Base-by-base conservation (phyloP, 75 land plant species). In the Pinus tabuliformis region DNA sequence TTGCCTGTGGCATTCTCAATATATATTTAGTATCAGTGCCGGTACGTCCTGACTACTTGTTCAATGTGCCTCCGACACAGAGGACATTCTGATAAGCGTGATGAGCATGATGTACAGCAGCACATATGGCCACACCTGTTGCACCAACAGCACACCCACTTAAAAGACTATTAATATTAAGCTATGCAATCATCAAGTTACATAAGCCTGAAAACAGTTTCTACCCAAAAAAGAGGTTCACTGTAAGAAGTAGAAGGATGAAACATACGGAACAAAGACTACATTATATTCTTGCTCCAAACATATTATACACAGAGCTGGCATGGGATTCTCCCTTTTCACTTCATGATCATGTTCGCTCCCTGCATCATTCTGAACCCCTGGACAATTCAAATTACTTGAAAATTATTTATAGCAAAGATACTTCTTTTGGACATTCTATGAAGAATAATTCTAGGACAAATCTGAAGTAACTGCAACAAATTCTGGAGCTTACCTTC, bases 61-160 rank as follows among this genome's bases (percentile, higher is more conserved):
- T 92, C 92, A 62, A 97, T 89, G 11, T 86, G 77, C 72, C 92
- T 84, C 11, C 98, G 88, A 74, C 99, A 97, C 6, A 97, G 89
- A 16, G 99, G 99, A 65, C 99, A 97, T 76, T 61, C 88, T 26
- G 93, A 81, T 71, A 97, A 86, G 36, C 89, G 95, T 1, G 98
- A 86, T 11, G 90, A 92, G 80, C 99, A 97, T 6, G 86, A 59
- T 22, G 82, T 92, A 73, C 99, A 97, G 74, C 96, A 95, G 85
- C 99, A 97, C 98, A 97, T 89, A 73, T 97, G 99, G 56, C 99
- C 99, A 76, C 99, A 97, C 80, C 97, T 94, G 90, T 57, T 70
- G 22, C 71, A 21, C 68, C 16, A 45, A 42, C 28, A 78, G 20
- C 11, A 77, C 28, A 49, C 12, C 12, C 54, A 36, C 56, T 42